Base-by-base conservation (phyloP, 1,139 yeast species). In the Barnettozyma hawaiiensis region DNA sequence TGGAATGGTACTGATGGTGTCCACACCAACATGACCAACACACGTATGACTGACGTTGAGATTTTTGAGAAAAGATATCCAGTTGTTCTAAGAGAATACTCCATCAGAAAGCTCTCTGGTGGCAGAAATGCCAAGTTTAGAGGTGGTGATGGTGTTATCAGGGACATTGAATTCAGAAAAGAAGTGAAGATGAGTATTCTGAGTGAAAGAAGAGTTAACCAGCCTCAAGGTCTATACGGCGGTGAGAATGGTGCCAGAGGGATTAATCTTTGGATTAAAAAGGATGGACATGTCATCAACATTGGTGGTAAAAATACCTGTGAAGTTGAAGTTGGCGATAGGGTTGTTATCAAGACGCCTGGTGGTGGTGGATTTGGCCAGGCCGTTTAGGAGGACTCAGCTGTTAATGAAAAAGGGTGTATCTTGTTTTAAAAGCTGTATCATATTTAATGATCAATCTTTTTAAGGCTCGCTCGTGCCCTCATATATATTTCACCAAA, bases 1-100 rank as follows among this genome's bases (percentile, higher is more conserved):
- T 78, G 83, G 81, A 59, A 73, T 48, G 86, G 86, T 23, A 73
- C 71, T 28, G 68, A 73, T 49, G 85, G 81, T 11, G 85, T 80
- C 6, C 86, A 80, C 46, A 76, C 81, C 4, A 82, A 81, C 56
- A 80, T 79, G 82, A 80, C 86, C 26, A 81, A 80, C 59, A 79
- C 87, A 10, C 64, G 85, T 42, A 77, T 81, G 61, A 81, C 87
- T 0, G 87, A 81, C 51, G 77, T 81, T 2, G 87, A 81, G 59
- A 70, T 81, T 16, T 70, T 81, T 44, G 86, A 81, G 55, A 73
- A 77, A 53, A 67, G 86, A 34, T 80, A 79, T 52, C 87, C 87
- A 1, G 81, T 78, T 9, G 55, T 81, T n/a, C 52, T 81, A 31
- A 73, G 66, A 35, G 75, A 75, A 53, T 81, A 76, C 49, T 65